Conservation (phyloP, 1,284 basidiomycete genomes). For the Athelia sp. region DNA sequence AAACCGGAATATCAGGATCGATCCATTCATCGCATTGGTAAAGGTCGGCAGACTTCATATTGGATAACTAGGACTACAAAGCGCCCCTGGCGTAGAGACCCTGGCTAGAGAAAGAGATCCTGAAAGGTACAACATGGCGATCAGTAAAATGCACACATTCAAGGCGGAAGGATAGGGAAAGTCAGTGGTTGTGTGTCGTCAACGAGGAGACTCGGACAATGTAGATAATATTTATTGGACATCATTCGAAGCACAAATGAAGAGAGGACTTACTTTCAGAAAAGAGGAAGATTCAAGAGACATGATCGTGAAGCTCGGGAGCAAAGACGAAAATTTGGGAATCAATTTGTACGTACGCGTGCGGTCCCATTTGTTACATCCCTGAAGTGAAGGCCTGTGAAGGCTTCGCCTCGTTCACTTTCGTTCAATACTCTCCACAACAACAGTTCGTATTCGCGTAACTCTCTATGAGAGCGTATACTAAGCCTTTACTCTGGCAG, state of each 20-base stretch:
- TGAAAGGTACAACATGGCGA: conserved; percentile 4
- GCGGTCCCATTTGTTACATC: no score
- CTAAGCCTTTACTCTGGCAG: conserved; percentile 28
- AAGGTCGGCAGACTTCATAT: background rate
- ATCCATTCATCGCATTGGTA: background rate
- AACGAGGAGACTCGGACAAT: conserved; percentile 63
- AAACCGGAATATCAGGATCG: background rate
- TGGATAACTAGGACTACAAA: background rate
- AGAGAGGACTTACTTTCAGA: conserved; percentile 2
- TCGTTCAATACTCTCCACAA: conserved; percentile 3
- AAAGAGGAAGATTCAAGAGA: no score
- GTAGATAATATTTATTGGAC: conserved; percentile 68
- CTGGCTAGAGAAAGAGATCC: background rate
- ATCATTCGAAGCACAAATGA: conserved; percentile 34
- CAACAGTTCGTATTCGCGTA: conserved; percentile 17
- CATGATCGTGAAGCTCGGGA: no score
- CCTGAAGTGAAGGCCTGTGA: no score
- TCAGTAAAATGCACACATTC: conserved; percentile 9
- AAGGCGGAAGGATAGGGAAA: conserved; percentile 12
- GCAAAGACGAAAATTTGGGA: no score
- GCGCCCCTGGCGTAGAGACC: no score
- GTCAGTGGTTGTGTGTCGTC: conserved; percentile 39
- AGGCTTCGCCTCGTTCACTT: background rate
- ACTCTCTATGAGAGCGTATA: background rate
- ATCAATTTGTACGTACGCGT: no score